Conservation (phyloP, 345 rosid genomes). For the Nasturtium officinale region DNA sequence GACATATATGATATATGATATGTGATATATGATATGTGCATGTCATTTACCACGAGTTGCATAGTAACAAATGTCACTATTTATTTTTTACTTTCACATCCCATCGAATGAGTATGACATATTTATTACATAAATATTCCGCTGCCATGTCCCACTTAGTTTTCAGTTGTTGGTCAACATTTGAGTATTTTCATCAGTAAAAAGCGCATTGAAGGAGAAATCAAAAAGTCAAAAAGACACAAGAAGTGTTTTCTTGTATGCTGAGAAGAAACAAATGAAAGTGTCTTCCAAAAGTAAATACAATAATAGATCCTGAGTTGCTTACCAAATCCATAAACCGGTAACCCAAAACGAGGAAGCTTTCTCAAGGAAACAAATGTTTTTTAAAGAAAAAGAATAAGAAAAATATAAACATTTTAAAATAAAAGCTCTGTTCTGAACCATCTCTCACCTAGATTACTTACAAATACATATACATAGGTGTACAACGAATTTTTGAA, state of each 20-base stretch:
- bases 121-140: slow-evolving; percentile 5
- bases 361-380: not conserved
- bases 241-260: slow-evolving; percentile 17
- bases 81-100: slow-evolving; percentile 19
- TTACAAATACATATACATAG: not conserved
- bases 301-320: slow-evolving; percentile 8
- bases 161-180: slow-evolving; percentile 7
- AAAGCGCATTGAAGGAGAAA: slow-evolving; percentile 6
- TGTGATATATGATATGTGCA: too few species aligned
- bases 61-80: slow-evolving; percentile 10
- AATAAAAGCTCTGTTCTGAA: not conserved
- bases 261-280: slow-evolving; percentile 7
- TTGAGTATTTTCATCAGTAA: not conserved
- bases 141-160: slow-evolving; percentile 4
- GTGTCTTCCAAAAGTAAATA: slow-evolving; percentile 18
- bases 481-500: not conserved
- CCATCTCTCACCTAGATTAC: not conserved
- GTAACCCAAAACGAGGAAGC: slow-evolving; percentile 26
- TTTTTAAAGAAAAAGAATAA: not conserved
- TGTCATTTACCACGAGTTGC: not conserved
- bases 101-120: slow-evolving; percentile 1
- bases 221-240: slow-evolving; percentile 25
- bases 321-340: slow-evolving; percentile 32
- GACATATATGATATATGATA: too few species aligned
- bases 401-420: not conserved